Evolutionary conservation across 1,139 yeast species (phyloP), one percentile per base, ranked within the genome.

Genomic region (Blastobotrys buckinghamii): DNA sequence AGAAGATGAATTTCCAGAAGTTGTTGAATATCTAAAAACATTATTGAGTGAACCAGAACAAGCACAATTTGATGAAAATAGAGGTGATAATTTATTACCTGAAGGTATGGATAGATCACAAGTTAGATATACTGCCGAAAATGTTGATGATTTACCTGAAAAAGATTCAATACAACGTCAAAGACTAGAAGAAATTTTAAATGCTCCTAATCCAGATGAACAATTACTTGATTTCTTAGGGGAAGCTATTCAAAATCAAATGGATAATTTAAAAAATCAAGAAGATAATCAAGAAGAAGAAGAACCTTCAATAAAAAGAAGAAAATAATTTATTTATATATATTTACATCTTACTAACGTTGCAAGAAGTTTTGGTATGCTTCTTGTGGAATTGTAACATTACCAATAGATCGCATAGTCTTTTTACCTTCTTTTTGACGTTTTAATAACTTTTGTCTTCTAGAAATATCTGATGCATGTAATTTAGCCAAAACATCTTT

Each of bases 361-460:
- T 72, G 55, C 35, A 70, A 56, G 52, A 70, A 70, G 7, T 73
- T 70, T 47, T 68, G 71, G 49, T 67, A 70, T n/a, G 97, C 96
- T 53, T 89, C 95, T 53, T 84, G 85, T 52, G 87, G 82, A 48
- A 90, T 83, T 44, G 75, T 72, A 12, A 92, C 86, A 52, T 79
- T 79, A 16, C 97, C 97, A 15, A 82, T 74, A 10, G 86, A 75
- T 69, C 84, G 84, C 84, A 92, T 75, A 52, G 77, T 78, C 68
- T 84, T 87, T 69, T 92, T 92, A 41, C 98, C 98, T 62, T 87
- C 96, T 66, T 90, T 92, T 62, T 92, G 98, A 60, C 87, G 84
- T 52, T 78, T 88, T 50, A 92, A 72, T 57, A 92, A 75, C 68
- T 92, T 92, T 73, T 89, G 89, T 56, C 96, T 76, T 68, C 98